Base-by-base conservation (phyloP, 2,329 filamentous ascomycete species). In the Beauveria caledonica region DNA sequence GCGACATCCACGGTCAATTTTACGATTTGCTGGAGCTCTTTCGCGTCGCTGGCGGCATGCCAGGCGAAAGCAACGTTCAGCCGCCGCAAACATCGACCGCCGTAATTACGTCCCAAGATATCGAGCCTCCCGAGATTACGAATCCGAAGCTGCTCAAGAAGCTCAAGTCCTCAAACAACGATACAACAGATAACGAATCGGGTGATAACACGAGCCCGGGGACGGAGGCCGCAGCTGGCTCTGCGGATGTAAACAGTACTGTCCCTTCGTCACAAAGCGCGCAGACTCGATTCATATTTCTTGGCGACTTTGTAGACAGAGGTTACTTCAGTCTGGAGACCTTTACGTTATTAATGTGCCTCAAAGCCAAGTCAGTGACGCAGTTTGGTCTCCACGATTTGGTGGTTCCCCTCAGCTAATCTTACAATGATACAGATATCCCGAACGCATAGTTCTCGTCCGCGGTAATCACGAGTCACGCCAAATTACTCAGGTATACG, bases 271-370 rank as follows among this genome's bases (percentile, higher is more conserved):
- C 75, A 21, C 78, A 80, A 66, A 79, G 78, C 60, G 81, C 77
- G 13, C 79, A 83, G 57, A 84, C 77, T 36, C 78, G 81, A 58
- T 85, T 84, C 66, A 78, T 85, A 61, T 85, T 85, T 64, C 71
- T 83, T 78, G 92, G 93, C 51, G 93, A 99, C 74, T 99, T 97
- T 75, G 93, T 99, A 66, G 94, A 99, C 73, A 89, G 94, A 68
- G 94, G 94, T 56, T 92, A 99, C 67, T 99, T 99, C 76, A 96
- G 91, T 74, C 86, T 99, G 63, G 94, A 99, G 77, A 99, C 94
- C 0, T 99, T 99, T 71, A 97, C 93, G 45, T 83, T 99, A 53
- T 86, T 99, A 63, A 92, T 99, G 78, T 99, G 94, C 76, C 80
- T 99, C 64, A 99, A 99, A 69, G 82, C 82, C 64, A 85, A 85